A percentile compares a stretch with the other conserved stretches of the same genome.
Evolutionary conservation across 768 basidiomycete genomes (phyloP).

Genomic region (Lentinula edodes): DNA sequence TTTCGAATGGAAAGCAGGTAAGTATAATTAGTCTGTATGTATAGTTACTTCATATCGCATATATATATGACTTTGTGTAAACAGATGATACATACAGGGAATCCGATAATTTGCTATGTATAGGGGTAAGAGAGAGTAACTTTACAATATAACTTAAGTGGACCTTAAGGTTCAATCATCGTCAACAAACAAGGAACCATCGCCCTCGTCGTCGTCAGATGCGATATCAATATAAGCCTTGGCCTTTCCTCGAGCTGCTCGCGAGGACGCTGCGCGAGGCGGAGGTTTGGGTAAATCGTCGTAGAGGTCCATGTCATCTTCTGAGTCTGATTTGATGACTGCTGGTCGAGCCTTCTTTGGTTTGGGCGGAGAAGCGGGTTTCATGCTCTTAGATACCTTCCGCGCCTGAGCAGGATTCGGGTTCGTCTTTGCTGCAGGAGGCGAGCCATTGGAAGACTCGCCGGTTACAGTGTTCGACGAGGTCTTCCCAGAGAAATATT

Average conservation of each 20-base stretch:
- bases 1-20: too few species aligned
- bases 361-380: conserved; percentile 48
- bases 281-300: conserved; percentile 35
- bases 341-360: conserved; percentile 43
- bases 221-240: conserved; percentile 63
- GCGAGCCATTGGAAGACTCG: neutral
- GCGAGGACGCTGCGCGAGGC: conserved; percentile 34
- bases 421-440: conserved; percentile 20
- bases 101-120: too few species aligned
- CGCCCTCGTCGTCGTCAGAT: conserved; percentile 43
- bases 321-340: conserved; percentile 39
- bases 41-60: too few species aligned
- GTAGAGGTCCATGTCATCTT: conserved; percentile 34
- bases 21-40: too few species aligned
- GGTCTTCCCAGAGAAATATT: conserved; percentile 51
- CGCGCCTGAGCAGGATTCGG: conserved; percentile 28
- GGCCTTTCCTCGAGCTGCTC: conserved; percentile 40
- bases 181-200: conserved; percentile 43
- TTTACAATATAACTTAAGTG: too few species aligned
- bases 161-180: conserved; percentile 21
- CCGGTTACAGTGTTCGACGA: conserved; percentile 12
- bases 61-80: too few species aligned
- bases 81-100: too few species aligned
- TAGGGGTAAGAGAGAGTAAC: too few species aligned
- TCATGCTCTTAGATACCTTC: conserved; percentile 57